A percentile compares a stretch with the other conserved stretches of the same genome.
Conservation (phyloP, 345 rosid species). For the Salix koriyanagi region DNA sequence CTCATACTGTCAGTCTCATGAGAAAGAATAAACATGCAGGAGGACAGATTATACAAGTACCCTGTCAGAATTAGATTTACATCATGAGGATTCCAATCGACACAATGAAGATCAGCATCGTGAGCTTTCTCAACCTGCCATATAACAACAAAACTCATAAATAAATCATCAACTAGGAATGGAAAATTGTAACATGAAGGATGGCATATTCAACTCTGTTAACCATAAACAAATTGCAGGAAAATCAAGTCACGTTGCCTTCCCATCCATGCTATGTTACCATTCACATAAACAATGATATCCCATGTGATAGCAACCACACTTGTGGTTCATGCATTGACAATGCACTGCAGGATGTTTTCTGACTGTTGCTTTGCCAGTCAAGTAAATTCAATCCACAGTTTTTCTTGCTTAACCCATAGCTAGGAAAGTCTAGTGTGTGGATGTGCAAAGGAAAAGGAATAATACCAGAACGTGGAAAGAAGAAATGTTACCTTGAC, state of each 20-base stretch:
- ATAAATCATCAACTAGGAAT: neutral
- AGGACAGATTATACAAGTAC: slow-evolving; percentile 23
- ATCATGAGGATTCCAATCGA: slow-evolving; percentile 73
- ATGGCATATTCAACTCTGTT: neutral
- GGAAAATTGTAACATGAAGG: neutral
- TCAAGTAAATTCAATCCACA: no score
- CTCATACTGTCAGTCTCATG: neutral
- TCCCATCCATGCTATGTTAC: no score
- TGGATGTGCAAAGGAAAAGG: neutral
- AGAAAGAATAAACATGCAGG: neutral
- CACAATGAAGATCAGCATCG: slow-evolving; percentile 61
- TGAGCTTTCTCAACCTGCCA: slow-evolving; percentile 67
- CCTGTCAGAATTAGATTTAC: slow-evolving; percentile 59
- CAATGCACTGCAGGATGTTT: no score
- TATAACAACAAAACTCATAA: neutral
- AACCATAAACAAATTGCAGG: no score
- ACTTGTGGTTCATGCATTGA: no score
- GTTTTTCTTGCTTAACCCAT: neutral
- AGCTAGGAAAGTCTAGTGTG: neutral
- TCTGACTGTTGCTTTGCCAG: no score
- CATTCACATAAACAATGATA: no score
- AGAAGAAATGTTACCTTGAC: slow-evolving; percentile 41
- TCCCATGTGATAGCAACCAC: no score
- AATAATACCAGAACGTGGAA: neutral
- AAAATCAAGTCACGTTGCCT: no score